Percentiles rank a stretch among this genome's conserved stretches.
These are phyloP conservation scores for Nicotiana tomentosiformis DNA, from an alignment of 257 asterid genomes.

Conservation along the genomic window DNA sequence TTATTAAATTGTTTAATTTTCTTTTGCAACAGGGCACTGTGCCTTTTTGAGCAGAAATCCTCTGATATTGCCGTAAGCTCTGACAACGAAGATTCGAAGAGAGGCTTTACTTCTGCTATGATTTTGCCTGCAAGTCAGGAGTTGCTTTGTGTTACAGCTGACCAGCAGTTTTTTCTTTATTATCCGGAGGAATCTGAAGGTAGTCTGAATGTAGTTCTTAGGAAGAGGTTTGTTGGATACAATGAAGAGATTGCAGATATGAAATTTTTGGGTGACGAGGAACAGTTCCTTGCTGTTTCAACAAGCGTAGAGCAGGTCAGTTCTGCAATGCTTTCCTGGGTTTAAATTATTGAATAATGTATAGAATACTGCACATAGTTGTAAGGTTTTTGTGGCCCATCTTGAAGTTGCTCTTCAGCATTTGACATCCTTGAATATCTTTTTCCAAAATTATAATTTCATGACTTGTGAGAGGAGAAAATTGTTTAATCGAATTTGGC, in stretches of 20 bases:
- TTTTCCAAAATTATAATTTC: background rate
- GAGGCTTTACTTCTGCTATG: slow-evolving; percentile 81
- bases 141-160: slow-evolving; percentile 82
- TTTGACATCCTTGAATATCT: background rate
- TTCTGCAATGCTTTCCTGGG: background rate
- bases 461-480: background rate
- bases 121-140: slow-evolving; percentile 79
- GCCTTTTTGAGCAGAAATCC: slow-evolving; percentile 78
- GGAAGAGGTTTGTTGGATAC: slow-evolving; percentile 81
- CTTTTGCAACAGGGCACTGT: slow-evolving; percentile 52
- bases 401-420: background rate
- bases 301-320: slow-evolving; percentile 91
- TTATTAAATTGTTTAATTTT: slow-evolving; percentile 1
- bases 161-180: slow-evolving; percentile 90
- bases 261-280: slow-evolving; percentile 94
- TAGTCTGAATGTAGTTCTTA: slow-evolving; percentile 44
- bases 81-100: slow-evolving; percentile 62
- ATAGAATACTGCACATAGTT: background rate
- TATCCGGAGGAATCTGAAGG: slow-evolving; percentile 47
- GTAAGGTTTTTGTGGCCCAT: background rate
- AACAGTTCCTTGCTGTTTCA: slow-evolving; percentile 84
- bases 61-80: slow-evolving; percentile 67
- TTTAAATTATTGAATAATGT: background rate
- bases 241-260: slow-evolving; percentile 94
- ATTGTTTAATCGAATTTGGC: background rate